phyloP scores from a whole-genome alignment of 495 filamentous ascomycete species.

The Thermothielavioides terrestris region DNA sequence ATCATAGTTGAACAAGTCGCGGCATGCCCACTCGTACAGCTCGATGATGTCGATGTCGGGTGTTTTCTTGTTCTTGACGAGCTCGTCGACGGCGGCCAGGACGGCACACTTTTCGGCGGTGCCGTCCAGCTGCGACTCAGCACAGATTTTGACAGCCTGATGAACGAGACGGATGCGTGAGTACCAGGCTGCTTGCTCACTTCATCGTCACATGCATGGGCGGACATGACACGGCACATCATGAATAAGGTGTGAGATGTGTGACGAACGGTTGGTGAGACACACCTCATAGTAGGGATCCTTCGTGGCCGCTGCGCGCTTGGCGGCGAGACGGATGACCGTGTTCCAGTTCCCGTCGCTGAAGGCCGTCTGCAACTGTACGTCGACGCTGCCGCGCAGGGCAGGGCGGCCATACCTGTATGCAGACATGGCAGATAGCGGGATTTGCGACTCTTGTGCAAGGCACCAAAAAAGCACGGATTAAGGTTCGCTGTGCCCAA shows the following conservation, averaged over 20 bases:
- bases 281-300: slow-evolving; percentile 41
- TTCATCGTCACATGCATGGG: too few relatives aligned
- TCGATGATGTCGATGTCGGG: slow-evolving; percentile 35
- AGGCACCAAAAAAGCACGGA: neutral
- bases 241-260: too few relatives aligned
- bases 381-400: slow-evolving; percentile 32
- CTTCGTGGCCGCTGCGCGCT: slow-evolving; percentile 33
- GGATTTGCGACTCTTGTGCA: neutral
- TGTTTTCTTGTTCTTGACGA: slow-evolving; percentile 30
- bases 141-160: slow-evolving; percentile 37
- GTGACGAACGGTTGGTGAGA: neutral
- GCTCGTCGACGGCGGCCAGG: slow-evolving; percentile 28
- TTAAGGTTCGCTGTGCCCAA: too few relatives aligned
- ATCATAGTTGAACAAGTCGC: slow-evolving; percentile 19
- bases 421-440: slow-evolving; percentile 15
- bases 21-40: slow-evolving; percentile 35
- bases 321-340: slow-evolving; percentile 34
- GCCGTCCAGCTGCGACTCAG: slow-evolving; percentile 37
- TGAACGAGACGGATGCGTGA: slow-evolving; percentile 7
- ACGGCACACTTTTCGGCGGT: slow-evolving; percentile 26
- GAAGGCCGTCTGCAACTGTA: slow-evolving; percentile 33
- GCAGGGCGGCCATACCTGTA: slow-evolving; percentile 22
- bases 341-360: slow-evolving; percentile 36
- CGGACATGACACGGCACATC: too few relatives aligned
- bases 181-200: too few relatives aligned